These are phyloP conservation scores for Talaromyces adpressus DNA, from an alignment of 495 filamentous ascomycete species.

Conservation along the genomic window DNA sequence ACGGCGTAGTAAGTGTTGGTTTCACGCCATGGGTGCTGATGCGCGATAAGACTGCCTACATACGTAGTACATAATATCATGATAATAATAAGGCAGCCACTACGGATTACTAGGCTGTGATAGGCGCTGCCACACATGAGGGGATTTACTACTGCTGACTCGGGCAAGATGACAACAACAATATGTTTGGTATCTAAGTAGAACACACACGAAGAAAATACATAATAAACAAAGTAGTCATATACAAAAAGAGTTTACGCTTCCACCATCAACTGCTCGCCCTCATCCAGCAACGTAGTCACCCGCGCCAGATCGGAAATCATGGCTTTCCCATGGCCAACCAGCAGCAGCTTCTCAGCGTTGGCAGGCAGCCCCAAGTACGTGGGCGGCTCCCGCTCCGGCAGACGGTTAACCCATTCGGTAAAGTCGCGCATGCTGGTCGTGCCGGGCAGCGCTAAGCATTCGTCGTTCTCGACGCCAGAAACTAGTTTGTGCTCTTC, in stretches of 20 bases:
- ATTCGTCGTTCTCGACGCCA: slow-evolving; percentile 50
- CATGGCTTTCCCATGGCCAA: slow-evolving; percentile 81
- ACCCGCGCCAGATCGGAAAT: slow-evolving; percentile 78
- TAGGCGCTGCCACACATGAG: neutral
- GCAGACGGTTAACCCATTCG: slow-evolving; percentile 83
- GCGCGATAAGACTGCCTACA: neutral
- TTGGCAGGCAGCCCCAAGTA: slow-evolving; percentile 95
- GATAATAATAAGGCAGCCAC: neutral
- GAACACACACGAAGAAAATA: neutral
- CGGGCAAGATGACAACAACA: neutral
- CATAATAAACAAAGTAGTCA: neutral
- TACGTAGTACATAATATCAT: neutral
- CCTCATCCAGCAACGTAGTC: slow-evolving; percentile 82
- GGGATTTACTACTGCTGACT: neutral
- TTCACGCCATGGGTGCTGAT: neutral
- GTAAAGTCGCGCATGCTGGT: slow-evolving; percentile 82
- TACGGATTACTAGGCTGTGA: neutral
- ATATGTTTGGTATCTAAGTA: neutral
- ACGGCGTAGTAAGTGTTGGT: neutral
- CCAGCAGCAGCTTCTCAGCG: slow-evolving; percentile 90
- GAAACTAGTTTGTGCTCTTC: slow-evolving; percentile 83
- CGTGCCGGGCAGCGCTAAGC: slow-evolving; percentile 67
- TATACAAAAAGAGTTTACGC: slow-evolving; percentile 18
- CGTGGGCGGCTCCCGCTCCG: slow-evolving; percentile 92
- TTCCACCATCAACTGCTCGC: slow-evolving; percentile 83